Base-by-base conservation (phyloP, 192 early-diverging fungal species). In the Rhizoclosmatium globosum region DNA sequence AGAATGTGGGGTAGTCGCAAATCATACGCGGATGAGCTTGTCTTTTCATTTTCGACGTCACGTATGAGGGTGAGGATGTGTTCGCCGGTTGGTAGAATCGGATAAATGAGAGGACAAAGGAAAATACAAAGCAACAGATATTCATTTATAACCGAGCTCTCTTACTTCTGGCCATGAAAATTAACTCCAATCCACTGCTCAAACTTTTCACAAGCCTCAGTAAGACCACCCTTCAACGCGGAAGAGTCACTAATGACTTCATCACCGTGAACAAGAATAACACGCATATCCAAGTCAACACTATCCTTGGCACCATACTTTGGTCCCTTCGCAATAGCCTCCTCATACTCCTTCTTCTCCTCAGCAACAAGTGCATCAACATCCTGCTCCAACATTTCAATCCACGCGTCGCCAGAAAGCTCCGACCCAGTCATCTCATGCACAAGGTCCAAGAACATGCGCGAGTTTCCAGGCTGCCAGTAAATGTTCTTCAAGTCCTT, bases 221-320 rank as follows among this genome's bases (percentile, higher is more conserved):
- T 19, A 3, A 83, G 56, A 3, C 77, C 77, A 4, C 77, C 76
- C 1, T 78, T 65, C 9, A 71, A 53, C 38, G 60, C 67, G 19
- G 66, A 58, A 39, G 48, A 71, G 64, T 83, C 82, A 1, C 67
- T 41, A 39, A 83, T 75, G 17, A 83, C 82, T 23, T 79, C 62
- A 57, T 83, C 82, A 38, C 82, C 82, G 42, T 83, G 82, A 2
- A 83, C 82, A 11, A 83, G 48, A 58, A 78, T 50, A 11, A 83
- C 82, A 11, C 66, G 6, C 82, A 83, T 83, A 57, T 83, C 68
- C 64, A 83, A 70, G 62, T 83, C 82, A 31, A 83, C 79, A 43
- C 44, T 53, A 45, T 80, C 78, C 48, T 75, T 77, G 0, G 73
- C 50, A 23, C 66, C 67, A 60, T 58, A 83, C 47, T 77, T 83